A percentile compares a stretch with the other conserved stretches of the same genome.
Evolutionary conservation across 371 early-diverging fungal species (phyloP).

Genomic region (Mucor circinelloides): DNA sequence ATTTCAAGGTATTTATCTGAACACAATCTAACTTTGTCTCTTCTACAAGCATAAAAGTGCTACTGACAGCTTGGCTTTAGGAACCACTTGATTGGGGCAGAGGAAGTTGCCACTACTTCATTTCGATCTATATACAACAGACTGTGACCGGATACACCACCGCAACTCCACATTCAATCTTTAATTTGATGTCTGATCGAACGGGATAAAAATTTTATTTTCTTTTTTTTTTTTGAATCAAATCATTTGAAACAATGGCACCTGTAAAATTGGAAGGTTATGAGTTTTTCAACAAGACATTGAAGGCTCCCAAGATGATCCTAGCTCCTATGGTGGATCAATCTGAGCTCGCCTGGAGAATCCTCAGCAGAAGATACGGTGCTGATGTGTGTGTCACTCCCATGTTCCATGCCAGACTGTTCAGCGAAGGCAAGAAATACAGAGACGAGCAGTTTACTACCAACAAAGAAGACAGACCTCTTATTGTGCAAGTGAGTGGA

Average conservation of each 20-base stretch:
- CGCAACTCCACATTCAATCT: too few relatives aligned
- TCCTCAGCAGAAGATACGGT: conserved; percentile 88
- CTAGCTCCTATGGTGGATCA: conserved; percentile 98
- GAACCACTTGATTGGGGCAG: too few relatives aligned
- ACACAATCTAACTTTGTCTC: too few relatives aligned
- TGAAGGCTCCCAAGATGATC: conserved; percentile 76
- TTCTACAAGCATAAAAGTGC: too few relatives aligned
- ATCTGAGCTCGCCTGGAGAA: conserved; percentile 91
- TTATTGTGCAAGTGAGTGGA: conserved; percentile 84
- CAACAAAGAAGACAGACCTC: conserved; percentile 77
- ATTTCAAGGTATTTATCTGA: too few relatives aligned
- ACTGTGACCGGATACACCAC: too few relatives aligned
- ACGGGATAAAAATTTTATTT: too few relatives aligned
- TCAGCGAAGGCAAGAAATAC: conserved; percentile 70
- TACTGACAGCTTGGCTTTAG: too few relatives aligned
- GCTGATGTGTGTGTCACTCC: conserved; percentile 98
- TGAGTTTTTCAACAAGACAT: conserved; percentile 74
- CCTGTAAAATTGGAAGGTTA: conserved; percentile 71
- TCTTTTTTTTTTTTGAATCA: too few relatives aligned
- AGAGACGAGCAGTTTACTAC: conserved; percentile 81
- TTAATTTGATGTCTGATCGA: too few relatives aligned
- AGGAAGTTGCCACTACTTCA: too few relatives aligned
- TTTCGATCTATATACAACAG: too few relatives aligned
- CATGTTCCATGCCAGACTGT: conserved; percentile 96
- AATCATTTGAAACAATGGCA: neutral